Evolutionary conservation across 352 stramenopile species (phyloP).

Genomic region (Pythium aquatile): DNA sequence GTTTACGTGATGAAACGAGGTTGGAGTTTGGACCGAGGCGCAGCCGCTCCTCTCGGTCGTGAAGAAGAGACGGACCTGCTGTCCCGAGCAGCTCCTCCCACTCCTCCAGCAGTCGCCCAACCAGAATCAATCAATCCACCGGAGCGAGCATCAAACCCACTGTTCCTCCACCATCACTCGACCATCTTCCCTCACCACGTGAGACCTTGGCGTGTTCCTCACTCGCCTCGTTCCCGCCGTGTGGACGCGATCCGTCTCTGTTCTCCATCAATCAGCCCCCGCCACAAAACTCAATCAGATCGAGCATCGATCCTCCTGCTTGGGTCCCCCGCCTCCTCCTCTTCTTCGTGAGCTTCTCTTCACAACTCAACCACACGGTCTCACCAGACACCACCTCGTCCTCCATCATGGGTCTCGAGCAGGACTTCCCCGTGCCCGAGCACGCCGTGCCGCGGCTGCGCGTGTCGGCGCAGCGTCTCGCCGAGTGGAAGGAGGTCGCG

Average conservation of each 20-base stretch:
- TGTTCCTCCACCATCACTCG: not conserved
- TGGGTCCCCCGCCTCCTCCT: not conserved
- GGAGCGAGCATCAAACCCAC: not conserved
- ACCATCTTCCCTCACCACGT: not conserved
- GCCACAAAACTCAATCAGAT: not conserved
- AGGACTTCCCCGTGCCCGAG: slow-evolving; percentile 28
- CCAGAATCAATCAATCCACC: not conserved
- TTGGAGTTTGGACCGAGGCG: not conserved
- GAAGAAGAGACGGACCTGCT: slow-evolving; percentile 4
- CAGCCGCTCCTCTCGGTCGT: not conserved
- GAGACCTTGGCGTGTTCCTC: not conserved
- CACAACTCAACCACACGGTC: not conserved
- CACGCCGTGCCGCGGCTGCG: slow-evolving; percentile 22
- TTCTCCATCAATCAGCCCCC: slow-evolving; percentile 1
- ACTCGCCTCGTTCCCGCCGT: not conserved
- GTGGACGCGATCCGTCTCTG: not conserved
- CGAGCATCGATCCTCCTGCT: not conserved
- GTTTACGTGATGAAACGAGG: slow-evolving; percentile 4
- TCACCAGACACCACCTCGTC: not conserved
- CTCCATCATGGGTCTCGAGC: slow-evolving; percentile 24
- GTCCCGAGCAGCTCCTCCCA: not conserved
- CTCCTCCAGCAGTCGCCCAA: slow-evolving; percentile 1
- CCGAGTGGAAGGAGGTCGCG: slow-evolving; percentile 31
- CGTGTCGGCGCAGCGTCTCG: slow-evolving; percentile 26
- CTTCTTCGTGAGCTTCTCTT: not conserved